phyloP scores from a whole-genome alignment of 2,329 filamentous ascomycete species.

The Trichoderma hamatum region DNA sequence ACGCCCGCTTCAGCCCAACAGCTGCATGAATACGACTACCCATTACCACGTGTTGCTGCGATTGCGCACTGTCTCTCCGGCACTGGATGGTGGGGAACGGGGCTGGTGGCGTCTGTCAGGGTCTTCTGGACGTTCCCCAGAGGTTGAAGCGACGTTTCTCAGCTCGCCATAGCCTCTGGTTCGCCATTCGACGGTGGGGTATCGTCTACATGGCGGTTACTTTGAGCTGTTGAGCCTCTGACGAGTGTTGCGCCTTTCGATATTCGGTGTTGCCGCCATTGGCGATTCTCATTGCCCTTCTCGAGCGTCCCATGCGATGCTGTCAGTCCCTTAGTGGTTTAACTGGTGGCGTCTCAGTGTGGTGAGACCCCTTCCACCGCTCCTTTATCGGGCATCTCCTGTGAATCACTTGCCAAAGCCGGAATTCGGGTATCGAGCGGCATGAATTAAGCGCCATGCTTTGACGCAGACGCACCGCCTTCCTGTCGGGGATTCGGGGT shows the following conservation, averaged over 20 bases:
- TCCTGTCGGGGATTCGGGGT: slow-evolving; percentile 4
- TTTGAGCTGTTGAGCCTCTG: not conserved
- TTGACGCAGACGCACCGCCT: not conserved
- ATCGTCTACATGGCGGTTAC: slow-evolving; percentile 8
- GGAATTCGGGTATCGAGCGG: slow-evolving; percentile 5
- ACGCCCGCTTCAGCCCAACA: not conserved
- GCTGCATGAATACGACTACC: slow-evolving; percentile 1
- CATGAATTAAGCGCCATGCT: not conserved
- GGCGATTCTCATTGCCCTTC: not conserved
- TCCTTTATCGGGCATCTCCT: slow-evolving; percentile 1
- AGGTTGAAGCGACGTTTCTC: slow-evolving; percentile 18
- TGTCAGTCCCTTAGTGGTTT: not conserved
- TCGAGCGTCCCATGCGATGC: not conserved
- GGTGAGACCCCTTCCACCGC: slow-evolving; percentile 4
- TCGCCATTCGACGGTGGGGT: not conserved
- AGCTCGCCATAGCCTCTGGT: not conserved
- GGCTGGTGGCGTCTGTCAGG: slow-evolving; percentile 20
- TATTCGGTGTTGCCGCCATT: slow-evolving; percentile 12
- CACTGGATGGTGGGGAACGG: slow-evolving; percentile 25
- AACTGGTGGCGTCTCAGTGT: slow-evolving; percentile 14
- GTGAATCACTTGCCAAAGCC: slow-evolving; percentile 1
- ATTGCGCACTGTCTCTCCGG: slow-evolving; percentile 9
- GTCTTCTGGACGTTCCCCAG: slow-evolving; percentile 2
- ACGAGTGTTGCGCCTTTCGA: not conserved
- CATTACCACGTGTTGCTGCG: not conserved